phyloP scores from a whole-genome alignment of 345 rosid species.

The Jatropha curcas region DNA sequence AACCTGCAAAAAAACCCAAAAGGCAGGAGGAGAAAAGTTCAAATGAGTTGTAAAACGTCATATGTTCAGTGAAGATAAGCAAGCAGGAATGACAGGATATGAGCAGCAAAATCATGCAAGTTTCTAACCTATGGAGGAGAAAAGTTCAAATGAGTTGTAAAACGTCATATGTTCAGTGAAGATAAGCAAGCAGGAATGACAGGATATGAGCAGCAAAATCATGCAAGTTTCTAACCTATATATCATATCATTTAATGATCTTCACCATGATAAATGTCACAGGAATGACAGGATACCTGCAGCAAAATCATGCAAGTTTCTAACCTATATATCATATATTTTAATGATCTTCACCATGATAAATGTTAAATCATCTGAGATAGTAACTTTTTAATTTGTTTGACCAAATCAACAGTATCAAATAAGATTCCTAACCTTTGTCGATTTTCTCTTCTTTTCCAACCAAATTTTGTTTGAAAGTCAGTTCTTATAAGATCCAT shows the following conservation, averaged over 20 bases:
- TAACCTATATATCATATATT: neutral
- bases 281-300: neutral
- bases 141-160: constrained; percentile 12
- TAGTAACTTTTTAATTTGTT: neutral
- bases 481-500: neutral
- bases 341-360: neutral
- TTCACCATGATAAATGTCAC: too few species aligned
- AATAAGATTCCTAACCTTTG: neutral
- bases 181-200: neutral
- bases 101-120: neutral
- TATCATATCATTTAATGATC: too few species aligned
- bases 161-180: neutral
- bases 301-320: neutral
- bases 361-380: neutral
- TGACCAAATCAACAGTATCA: neutral
- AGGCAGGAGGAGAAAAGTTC: constrained; percentile 9
- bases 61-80: neutral
- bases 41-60: constrained; percentile 4
- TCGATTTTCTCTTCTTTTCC: neutral
- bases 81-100: neutral
- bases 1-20: constrained; percentile 56
- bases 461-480: neutral
- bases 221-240: neutral
- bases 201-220: neutral
- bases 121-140: neutral